Percentiles rank a stretch among this genome's conserved stretches.
phyloP scores from a whole-genome alignment of 1,284 basidiomycete species.

The Meira miltonrushii region DNA sequence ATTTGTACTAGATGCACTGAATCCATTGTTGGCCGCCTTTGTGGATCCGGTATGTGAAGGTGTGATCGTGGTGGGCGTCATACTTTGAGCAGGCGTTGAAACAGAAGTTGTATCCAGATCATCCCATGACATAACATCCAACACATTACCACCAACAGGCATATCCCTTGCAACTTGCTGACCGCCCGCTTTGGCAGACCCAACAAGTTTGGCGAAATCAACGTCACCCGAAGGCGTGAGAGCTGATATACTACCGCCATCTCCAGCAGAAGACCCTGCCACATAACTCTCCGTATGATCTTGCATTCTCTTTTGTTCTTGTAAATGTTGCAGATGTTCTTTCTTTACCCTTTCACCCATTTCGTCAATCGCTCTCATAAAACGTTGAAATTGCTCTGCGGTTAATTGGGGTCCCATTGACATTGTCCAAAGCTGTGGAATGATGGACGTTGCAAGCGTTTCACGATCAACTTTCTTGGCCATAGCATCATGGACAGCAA shows the following conservation, averaged over 20 bases:
- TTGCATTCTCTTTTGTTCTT: constrained; percentile 35
- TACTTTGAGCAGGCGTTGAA: constrained; percentile 3
- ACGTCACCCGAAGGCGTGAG: constrained; percentile 38
- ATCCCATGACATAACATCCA: constrained; percentile 14
- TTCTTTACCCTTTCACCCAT: constrained; percentile 71
- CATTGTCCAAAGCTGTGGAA: constrained; percentile 48
- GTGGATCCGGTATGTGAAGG: constrained; percentile 12
- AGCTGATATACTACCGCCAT: constrained; percentile 19
- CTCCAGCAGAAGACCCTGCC: constrained; percentile 3
- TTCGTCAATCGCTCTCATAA: constrained; percentile 53
- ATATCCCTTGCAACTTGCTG: background rate
- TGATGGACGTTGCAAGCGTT: constrained; percentile 70
- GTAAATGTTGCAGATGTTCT: constrained; percentile 55
- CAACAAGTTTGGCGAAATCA: constrained; percentile 46
- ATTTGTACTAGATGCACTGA: background rate
- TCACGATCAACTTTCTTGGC: constrained; percentile 89
- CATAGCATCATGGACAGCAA: constrained; percentile 94
- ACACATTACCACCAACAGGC: constrained; percentile 7
- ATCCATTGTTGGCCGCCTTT: background rate
- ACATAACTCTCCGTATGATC: constrained; percentile 42
- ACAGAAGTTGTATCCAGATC: constrained; percentile 7
- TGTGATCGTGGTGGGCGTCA: constrained; percentile 8
- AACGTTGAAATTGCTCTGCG: constrained; percentile 73
- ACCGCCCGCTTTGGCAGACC: constrained; percentile 20
- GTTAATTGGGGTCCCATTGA: constrained; percentile 61